These are phyloP conservation scores for Tuber magnatum DNA, from an alignment of 495 filamentous ascomycete species.

Conservation along the genomic window DNA sequence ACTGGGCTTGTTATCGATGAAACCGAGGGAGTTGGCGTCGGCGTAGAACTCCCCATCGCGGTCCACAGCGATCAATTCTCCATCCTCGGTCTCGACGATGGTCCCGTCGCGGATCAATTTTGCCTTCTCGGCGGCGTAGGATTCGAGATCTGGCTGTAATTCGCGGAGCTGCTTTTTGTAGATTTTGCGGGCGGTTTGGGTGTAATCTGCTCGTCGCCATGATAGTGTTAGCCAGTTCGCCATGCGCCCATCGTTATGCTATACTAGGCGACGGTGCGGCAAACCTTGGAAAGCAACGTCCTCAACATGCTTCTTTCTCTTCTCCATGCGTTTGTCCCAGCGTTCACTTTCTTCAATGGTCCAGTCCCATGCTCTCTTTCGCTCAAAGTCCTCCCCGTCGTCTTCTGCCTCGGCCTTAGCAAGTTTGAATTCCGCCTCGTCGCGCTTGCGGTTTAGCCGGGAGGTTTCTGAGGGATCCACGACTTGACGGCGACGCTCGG, in stretches of 20 bases:
- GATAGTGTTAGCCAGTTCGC: conserved; percentile 3
- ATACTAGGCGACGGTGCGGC: background rate
- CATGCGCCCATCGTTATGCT: background rate
- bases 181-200: conserved; percentile 74
- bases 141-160: conserved; percentile 62
- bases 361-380: conserved; percentile 98
- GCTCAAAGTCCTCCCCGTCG: conserved; percentile 84
- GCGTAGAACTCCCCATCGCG: conserved; percentile 83
- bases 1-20: conserved; percentile 77
- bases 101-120: conserved; percentile 81
- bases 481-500: conserved; percentile 71
- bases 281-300: conserved; percentile 68
- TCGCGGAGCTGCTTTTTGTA: conserved; percentile 86
- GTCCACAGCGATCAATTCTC: conserved; percentile 89
- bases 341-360: conserved; percentile 85
- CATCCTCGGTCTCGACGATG: conserved; percentile 87
- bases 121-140: conserved; percentile 77
- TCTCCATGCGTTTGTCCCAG: conserved; percentile 83
- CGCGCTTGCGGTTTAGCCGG: conserved; percentile 68
- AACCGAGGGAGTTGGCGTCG: conserved; percentile 70
- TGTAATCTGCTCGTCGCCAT: conserved; percentile 56
- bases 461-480: conserved; percentile 67
- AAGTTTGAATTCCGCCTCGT: conserved; percentile 83
- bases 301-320: conserved; percentile 75
- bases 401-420: conserved; percentile 84